phyloP scores from a whole-genome alignment of 768 basidiomycete genomes.

The Mycena rosella region DNA sequence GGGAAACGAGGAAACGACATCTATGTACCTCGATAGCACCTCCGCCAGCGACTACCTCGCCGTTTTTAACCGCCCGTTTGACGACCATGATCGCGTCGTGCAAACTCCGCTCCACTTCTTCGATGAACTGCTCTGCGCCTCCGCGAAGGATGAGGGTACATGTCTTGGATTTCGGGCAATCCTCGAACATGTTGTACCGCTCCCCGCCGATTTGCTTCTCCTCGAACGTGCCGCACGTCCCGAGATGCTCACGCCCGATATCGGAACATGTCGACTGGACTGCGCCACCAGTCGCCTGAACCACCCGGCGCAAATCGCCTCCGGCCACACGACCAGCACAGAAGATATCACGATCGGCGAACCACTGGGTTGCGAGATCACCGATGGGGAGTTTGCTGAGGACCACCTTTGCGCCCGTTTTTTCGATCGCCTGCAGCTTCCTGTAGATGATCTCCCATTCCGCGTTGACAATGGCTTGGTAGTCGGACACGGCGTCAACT shows the following conservation, averaged over 20 bases:
- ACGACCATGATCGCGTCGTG: conserved; percentile 99
- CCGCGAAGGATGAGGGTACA: conserved; percentile 95
- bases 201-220: conserved; percentile 98
- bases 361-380: conserved; percentile 99
- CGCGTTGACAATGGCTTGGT: conserved; percentile 99
- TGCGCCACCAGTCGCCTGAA: conserved; percentile 95
- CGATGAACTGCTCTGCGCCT: conserved; percentile 98
- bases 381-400: conserved; percentile 98
- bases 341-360: conserved; percentile 98
- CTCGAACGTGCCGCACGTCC: conserved; percentile 92
- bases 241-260: conserved; percentile 90
- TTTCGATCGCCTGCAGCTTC: conserved; percentile 95
- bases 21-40: conserved; percentile 91
- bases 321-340: conserved; percentile 96
- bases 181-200: conserved; percentile 94
- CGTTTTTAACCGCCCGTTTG: conserved; percentile 95
- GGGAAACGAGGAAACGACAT: not conserved
- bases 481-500: conserved; percentile 96
- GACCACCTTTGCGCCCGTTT: conserved; percentile 97
- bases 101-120: conserved; percentile 96
- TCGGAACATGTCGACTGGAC: conserved; percentile 97
- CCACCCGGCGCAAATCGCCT: conserved; percentile 92
- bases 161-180: conserved; percentile 93
- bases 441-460: conserved; percentile 99
- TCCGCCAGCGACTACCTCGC: conserved; percentile 96